Evolutionary conservation across 768 basidiomycete species (phyloP).

Genomic region (Amylocystis lapponica): DNA sequence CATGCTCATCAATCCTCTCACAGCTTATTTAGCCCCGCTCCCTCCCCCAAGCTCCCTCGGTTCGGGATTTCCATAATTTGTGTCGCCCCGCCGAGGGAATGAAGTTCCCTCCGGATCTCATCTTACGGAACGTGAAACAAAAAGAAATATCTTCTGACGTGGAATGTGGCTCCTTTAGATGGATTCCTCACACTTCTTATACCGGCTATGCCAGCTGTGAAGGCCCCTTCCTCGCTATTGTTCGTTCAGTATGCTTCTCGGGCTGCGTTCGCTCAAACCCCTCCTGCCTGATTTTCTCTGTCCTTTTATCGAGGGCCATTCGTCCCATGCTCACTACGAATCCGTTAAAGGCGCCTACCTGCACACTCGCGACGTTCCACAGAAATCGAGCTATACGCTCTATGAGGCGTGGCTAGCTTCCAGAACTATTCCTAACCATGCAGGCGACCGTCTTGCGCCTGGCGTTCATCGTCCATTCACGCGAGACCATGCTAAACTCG

Average conservation of each 20-base stretch:
- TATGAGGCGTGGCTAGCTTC: slow-evolving; percentile 25
- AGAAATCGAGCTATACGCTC: no score
- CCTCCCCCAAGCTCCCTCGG: slow-evolving; percentile 8
- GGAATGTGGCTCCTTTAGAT: slow-evolving; percentile 11
- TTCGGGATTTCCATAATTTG: slow-evolving; percentile 17
- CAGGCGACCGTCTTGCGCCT: slow-evolving; percentile 33
- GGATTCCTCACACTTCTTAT: slow-evolving; percentile 4
- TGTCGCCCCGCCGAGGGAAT: slow-evolving; percentile 16
- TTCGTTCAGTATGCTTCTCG: neutral
- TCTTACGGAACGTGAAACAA: slow-evolving; percentile 22
- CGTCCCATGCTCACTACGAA: no score
- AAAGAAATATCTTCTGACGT: slow-evolving; percentile 19
- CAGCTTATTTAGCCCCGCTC: slow-evolving; percentile 6
- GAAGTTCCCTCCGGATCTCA: slow-evolving; percentile 19
- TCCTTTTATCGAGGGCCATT: neutral
- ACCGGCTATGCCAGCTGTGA: neutral
- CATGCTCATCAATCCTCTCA: slow-evolving; percentile 11
- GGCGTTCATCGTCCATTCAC: slow-evolving; percentile 68
- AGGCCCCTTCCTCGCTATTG: neutral
- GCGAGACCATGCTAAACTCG: slow-evolving; percentile 49
- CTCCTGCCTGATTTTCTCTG: neutral
- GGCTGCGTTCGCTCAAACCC: no score
- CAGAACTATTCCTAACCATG: slow-evolving; percentile 7
- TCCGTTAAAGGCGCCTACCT: no score
- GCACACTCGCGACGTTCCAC: no score